Percentiles rank a stretch among this genome's conserved stretches.
These are phyloP conservation scores for Bisporella sp. DNA, from an alignment of 2,329 filamentous ascomycete genomes.

Conservation along the genomic window DNA sequence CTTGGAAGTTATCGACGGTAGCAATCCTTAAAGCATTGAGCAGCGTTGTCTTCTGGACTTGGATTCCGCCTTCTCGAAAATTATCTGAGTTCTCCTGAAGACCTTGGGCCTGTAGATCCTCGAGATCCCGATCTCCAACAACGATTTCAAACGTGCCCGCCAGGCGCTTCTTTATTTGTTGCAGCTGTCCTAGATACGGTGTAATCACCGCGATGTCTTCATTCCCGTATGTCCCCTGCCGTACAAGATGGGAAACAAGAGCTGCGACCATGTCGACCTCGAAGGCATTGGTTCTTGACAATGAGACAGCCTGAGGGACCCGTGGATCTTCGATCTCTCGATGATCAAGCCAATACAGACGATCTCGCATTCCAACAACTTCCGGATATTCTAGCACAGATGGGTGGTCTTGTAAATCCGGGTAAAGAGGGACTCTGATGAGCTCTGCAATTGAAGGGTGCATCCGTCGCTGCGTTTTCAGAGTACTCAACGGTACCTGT, in stretches of 20 bases:
- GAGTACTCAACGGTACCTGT: conserved; percentile 26
- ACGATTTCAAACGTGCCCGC: conserved; percentile 49
- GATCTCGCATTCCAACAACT: conserved; percentile 45
- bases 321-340: conserved; percentile 42
- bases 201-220: conserved; percentile 66
- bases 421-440: conserved; percentile 51
- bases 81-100: conserved; percentile 4
- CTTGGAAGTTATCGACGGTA: conserved; percentile 71
- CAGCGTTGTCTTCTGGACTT: conserved; percentile 35
- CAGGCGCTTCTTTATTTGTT: conserved; percentile 41
- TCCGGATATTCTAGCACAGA: conserved; percentile 33
- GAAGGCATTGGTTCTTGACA: conserved; percentile 53
- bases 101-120: conserved; percentile 42
- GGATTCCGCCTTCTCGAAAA: conserved; percentile 2
- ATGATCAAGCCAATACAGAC: conserved; percentile 59
- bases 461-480: conserved; percentile 60
- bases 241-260: conserved; percentile 56
- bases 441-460: conserved; percentile 53
- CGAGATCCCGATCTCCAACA: conserved; percentile 54
- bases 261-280: conserved; percentile 58
- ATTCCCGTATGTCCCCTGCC: conserved; percentile 53
- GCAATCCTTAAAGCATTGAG: conserved; percentile 30
- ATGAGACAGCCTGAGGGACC: conserved; percentile 44
- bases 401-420: conserved; percentile 42
- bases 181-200: conserved; percentile 52